Evolutionary conservation across 208 protist genomes (phyloP).

Genomic region (Crithidia brevicula): DNA sequence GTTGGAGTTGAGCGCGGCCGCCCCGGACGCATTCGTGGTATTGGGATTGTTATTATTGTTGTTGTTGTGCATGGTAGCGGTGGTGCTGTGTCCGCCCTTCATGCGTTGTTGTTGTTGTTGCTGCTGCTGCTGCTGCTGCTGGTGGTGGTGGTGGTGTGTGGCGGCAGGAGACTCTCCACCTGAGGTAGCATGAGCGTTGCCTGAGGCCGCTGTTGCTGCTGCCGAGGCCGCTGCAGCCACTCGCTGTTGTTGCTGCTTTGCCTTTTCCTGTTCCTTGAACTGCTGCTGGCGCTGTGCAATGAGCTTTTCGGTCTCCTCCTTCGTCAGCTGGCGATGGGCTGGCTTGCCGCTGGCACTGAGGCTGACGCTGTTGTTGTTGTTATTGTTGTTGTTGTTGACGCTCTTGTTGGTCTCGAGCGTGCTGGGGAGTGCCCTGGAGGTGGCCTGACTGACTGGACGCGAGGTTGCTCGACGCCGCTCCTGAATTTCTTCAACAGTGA

Average conservation of each 20-base stretch:
- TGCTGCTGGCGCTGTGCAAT: conserved; percentile 43
- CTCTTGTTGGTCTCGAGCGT: background rate
- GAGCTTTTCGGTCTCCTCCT: conserved; percentile 38
- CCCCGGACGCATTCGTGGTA: background rate
- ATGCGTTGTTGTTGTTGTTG: too few species aligned
- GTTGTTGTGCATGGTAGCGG: background rate
- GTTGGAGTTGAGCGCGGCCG: conserved; percentile 7
- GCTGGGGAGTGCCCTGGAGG: conserved; percentile 1
- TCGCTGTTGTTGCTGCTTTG: conserved; percentile 8
- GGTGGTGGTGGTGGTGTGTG: background rate
- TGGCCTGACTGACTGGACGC: conserved; percentile 10
- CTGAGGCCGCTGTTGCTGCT: background rate
- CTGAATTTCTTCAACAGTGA: conserved; percentile 29
- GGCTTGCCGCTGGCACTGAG: conserved; percentile 17
- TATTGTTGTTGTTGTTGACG: conserved; percentile 18
- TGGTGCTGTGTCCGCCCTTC: too few species aligned
- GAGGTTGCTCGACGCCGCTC: conserved; percentile 18
- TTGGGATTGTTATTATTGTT: background rate
- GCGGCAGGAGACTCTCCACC: background rate
- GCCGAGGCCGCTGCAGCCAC: conserved; percentile 16
- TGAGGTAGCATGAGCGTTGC: conserved; percentile 5
- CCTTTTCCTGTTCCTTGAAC: conserved; percentile 17
- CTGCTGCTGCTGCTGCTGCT: conserved; percentile 21
- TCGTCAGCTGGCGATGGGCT: conserved; percentile 40
- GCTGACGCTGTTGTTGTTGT: conserved; percentile 24